Evolutionary conservation across 2,329 filamentous ascomycete genomes (phyloP).

Genomic region (Thelonectria olida): DNA sequence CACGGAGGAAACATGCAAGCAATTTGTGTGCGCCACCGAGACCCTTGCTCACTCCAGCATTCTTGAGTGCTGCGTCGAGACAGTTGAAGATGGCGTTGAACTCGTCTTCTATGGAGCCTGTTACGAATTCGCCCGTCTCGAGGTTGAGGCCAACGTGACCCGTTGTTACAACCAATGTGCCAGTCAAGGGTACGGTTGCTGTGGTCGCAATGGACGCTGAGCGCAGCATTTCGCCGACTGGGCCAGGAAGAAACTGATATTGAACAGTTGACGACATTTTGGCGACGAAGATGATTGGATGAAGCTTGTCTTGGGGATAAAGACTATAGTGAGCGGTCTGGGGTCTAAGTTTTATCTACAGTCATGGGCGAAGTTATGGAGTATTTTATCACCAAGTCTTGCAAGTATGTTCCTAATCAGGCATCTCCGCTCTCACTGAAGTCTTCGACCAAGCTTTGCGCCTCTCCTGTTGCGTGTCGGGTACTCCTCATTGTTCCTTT

Average conservation of each 20-base stretch:
- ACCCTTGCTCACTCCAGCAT: slow-evolving; percentile 23
- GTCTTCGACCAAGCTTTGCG: too few species aligned
- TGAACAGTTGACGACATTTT: slow-evolving; percentile 5
- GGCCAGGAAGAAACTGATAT: slow-evolving; percentile 19
- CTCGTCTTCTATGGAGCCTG: slow-evolving; percentile 17
- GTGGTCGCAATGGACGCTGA: slow-evolving; percentile 24
- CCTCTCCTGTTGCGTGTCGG: too few species aligned
- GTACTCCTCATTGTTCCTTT: too few species aligned
- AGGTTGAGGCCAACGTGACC: slow-evolving; percentile 28
- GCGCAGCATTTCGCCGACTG: slow-evolving; percentile 22
- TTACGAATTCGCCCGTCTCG: slow-evolving; percentile 25
- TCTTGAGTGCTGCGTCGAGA: slow-evolving; percentile 26
- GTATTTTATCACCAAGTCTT: too few species aligned
- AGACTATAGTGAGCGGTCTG: too few species aligned
- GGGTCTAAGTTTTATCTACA: too few species aligned
- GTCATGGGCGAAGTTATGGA: too few species aligned
- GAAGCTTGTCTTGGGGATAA: too few species aligned
- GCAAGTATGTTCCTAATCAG: too few species aligned
- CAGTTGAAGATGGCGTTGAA: slow-evolving; percentile 30
- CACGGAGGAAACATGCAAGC: slow-evolving; percentile 25
- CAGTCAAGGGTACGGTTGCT: slow-evolving; percentile 13
- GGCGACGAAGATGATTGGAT: too few species aligned
- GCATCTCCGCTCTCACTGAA: too few species aligned
- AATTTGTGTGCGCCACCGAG: slow-evolving; percentile 26
- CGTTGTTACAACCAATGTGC: slow-evolving; percentile 20